Base-by-base conservation (phyloP, 495 filamentous ascomycete species). In the Neurospora sp. region DNA sequence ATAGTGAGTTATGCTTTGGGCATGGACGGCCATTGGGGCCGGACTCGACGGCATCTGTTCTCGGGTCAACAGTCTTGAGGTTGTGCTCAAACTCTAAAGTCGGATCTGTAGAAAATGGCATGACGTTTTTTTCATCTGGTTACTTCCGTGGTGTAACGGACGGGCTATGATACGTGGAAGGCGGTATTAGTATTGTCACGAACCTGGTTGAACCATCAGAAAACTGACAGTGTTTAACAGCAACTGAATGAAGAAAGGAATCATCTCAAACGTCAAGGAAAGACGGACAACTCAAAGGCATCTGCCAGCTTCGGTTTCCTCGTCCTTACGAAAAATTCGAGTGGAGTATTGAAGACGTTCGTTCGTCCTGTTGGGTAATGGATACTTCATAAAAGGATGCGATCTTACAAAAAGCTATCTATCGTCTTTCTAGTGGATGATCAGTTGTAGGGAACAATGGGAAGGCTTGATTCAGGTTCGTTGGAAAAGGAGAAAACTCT, bases 381-480 rank as follows among this genome's bases (percentile, higher is more conserved):
- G 7, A 6, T 44, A n/a, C 0, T 44, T n/a, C 2, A n/a, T 7
- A 44, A 44, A 44, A n/a, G 42, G 42, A n/a, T 18, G 8, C 7
- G 7, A 3, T 6, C 42, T 2, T 27, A 27, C 27, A 27, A 27
- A 27, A 27, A 27, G 27, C 27, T 1, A 27, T 27, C 27, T 27
- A 27, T 27, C 27, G 27, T 27, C 27, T 27, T 27, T 27, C 27
- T 27, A 27, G 27, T 27, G 27, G 27, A 44, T 16, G 14, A 44
- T n/a, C 2, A 2, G n/a, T n/a, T 18, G 18, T 44, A 9, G 16
- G 41, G 18, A 44, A 44, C 18, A 44, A 44, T 44, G 42, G 18
- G 7, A 0, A 0, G 0, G 18, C 3, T 44, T 44, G 18, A 0
- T 44, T 0, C 3, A 44, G 0, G 7, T 44, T 44, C 8, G 8